Evolutionary conservation across 2,329 filamentous ascomycete species (phyloP).

Genomic region (Orbilia ellipsospora): DNA sequence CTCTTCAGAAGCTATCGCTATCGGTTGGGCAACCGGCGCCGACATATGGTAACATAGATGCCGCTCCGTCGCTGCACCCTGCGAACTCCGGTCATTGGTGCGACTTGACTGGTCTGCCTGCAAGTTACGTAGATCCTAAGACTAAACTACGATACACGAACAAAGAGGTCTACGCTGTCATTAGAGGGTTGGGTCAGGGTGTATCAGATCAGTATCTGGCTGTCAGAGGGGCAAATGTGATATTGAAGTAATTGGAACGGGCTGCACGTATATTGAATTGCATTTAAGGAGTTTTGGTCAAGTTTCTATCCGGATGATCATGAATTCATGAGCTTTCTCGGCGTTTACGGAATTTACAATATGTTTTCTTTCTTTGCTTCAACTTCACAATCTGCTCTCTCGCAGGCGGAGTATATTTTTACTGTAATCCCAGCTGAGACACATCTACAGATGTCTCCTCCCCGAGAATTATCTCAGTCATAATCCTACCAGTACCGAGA

Average conservation of each 20-base stretch:
- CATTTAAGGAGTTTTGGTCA: constrained; percentile 11
- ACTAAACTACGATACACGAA: constrained; percentile 92
- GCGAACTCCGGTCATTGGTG: constrained; percentile 89
- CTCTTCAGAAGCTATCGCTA: constrained; percentile 78
- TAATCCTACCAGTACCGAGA: constrained; percentile 76
- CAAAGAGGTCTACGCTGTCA: constrained; percentile 86
- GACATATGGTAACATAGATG: constrained; percentile 97
- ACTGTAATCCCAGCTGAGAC: constrained; percentile 64
- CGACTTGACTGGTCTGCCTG: constrained; percentile 92
- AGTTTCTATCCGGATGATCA: neutral
- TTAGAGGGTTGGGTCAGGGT: constrained; percentile 82
- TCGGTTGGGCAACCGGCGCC: constrained; percentile 63
- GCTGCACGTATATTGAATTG: neutral
- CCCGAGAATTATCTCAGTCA: constrained; percentile 76
- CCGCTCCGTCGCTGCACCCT: constrained; percentile 82
- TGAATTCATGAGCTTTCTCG: neutral
- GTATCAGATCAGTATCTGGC: constrained; percentile 89
- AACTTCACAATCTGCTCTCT: neutral
- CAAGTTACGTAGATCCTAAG: constrained; percentile 93
- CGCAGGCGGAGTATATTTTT: neutral
- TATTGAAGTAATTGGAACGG: constrained; percentile 77
- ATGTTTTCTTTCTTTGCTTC: neutral
- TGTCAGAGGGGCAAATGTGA: constrained; percentile 88
- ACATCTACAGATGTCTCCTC: constrained; percentile 71
- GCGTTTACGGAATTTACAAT: constrained; percentile 14